Evolutionary conservation across 2,329 filamentous ascomycete genomes (phyloP).

Genomic region (Xylaria sp.): DNA sequence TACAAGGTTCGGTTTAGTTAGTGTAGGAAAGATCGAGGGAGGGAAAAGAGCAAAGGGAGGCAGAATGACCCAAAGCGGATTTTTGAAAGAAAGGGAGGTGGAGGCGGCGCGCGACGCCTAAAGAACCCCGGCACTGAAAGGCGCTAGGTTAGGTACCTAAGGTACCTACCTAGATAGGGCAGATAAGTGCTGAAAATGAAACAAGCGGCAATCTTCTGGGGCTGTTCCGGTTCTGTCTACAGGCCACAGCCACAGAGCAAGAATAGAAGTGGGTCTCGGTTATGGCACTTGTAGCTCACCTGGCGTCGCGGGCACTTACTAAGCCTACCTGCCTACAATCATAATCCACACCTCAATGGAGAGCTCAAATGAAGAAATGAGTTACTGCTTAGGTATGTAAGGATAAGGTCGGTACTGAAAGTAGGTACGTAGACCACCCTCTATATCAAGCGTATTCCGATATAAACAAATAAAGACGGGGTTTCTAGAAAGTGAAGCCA

Average conservation of each 20-base stretch:
- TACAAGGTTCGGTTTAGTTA: slow-evolving; percentile 16
- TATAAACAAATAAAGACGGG: too few species aligned
- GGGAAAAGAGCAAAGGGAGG: slow-evolving; percentile 13
- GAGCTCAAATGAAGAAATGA: too few species aligned
- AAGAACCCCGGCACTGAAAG: neutral
- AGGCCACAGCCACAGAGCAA: neutral
- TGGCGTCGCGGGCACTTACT: too few species aligned
- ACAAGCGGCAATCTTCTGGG: slow-evolving; percentile 1
- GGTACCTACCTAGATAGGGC: slow-evolving; percentile 7
- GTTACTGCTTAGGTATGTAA: too few species aligned
- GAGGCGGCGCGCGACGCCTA: slow-evolving; percentile 21
- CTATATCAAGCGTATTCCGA: too few species aligned
- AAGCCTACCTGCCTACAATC: too few species aligned
- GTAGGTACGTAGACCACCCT: too few species aligned
- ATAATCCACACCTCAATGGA: too few species aligned
- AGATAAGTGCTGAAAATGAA: slow-evolving; percentile 16
- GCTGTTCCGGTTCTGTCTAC: slow-evolving; percentile 1
- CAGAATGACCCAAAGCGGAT: slow-evolving; percentile 31
- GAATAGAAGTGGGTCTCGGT: neutral
- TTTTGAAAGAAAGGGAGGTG: slow-evolving; percentile 33
- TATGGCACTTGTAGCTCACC: neutral
- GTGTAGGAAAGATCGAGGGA: slow-evolving; percentile 23
- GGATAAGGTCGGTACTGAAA: too few species aligned
- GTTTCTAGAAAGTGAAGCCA: too few species aligned
- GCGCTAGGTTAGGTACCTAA: neutral